Evolutionary conservation across 2,329 filamentous ascomycete species (phyloP).

Genomic region (Dryadomyces sulphureus): DNA sequence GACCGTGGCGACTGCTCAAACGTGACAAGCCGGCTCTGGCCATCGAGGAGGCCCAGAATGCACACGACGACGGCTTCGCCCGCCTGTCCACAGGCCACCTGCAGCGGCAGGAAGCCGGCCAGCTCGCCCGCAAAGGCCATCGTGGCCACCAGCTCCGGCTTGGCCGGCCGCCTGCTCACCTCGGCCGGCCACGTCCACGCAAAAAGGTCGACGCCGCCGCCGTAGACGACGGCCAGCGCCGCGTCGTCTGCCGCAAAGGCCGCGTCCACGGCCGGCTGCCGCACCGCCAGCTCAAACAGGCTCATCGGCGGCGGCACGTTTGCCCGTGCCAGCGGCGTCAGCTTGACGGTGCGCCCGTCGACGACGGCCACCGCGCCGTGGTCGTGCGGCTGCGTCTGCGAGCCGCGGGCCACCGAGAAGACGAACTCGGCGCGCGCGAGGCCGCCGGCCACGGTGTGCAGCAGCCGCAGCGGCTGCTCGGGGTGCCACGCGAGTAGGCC

Average conservation of each 20-base stretch:
- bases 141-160: neutral
- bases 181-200: constrained; percentile 50
- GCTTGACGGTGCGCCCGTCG: constrained; percentile 63
- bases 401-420: constrained; percentile 53
- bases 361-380: constrained; percentile 69
- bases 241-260: constrained; percentile 48
- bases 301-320: constrained; percentile 92
- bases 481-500: constrained; percentile 59
- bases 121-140: neutral
- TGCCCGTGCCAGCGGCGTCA: constrained; percentile 71
- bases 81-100: constrained; percentile 9
- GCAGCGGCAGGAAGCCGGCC: constrained; percentile 24
- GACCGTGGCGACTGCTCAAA: constrained; percentile 7
- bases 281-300: constrained; percentile 53
- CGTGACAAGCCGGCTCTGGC: constrained; percentile 13
- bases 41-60: constrained; percentile 21
- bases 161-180: constrained; percentile 20
- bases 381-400: constrained; percentile 57
- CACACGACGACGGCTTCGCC: constrained; percentile 10
- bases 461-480: constrained; percentile 62
- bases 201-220: constrained; percentile 51
- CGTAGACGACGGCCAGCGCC: constrained; percentile 58
- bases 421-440: constrained; percentile 51
- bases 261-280: constrained; percentile 48
- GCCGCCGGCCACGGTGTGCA: constrained; percentile 33